Evolutionary conservation across 2,329 filamentous ascomycete genomes (phyloP).

Genomic region (Claviceps quebecensis): DNA sequence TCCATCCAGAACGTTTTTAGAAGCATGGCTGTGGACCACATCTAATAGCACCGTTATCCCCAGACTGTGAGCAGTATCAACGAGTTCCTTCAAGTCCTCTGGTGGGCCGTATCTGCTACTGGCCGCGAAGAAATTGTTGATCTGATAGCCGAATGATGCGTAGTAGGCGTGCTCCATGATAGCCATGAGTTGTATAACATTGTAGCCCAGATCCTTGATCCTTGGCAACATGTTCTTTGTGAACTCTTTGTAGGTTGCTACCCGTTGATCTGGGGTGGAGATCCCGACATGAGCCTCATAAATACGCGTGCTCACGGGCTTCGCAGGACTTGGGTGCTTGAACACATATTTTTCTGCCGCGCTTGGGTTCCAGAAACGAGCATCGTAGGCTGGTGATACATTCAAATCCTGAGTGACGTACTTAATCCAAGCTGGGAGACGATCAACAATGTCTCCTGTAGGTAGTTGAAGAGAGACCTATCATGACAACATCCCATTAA

Average conservation of each 20-base stretch:
- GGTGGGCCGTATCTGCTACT: constrained; percentile 90
- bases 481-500: neutral
- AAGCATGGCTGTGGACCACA: constrained; percentile 94
- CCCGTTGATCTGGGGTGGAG: constrained; percentile 75
- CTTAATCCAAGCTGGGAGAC: constrained; percentile 92
- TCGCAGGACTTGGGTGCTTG: constrained; percentile 69
- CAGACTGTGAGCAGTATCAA: constrained; percentile 85
- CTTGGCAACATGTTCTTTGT: constrained; percentile 82
- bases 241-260: constrained; percentile 96
- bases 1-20: constrained; percentile 91
- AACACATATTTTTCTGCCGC: constrained; percentile 62
- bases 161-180: constrained; percentile 99
- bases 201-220: constrained; percentile 85
- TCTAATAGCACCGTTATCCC: constrained; percentile 86
- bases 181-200: constrained; percentile 96
- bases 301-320: constrained; percentile 74
- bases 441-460: constrained; percentile 67
- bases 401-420: constrained; percentile 87
- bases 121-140: constrained; percentile 97
- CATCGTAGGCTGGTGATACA: constrained; percentile 87
- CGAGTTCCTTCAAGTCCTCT: constrained; percentile 90
- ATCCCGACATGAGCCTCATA: constrained; percentile 99
- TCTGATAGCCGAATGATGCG: constrained; percentile 95
- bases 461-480: constrained; percentile 76
- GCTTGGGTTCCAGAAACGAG: constrained; percentile 93